Evolutionary conservation across 495 filamentous ascomycete genomes (phyloP), one percentile per base, ranked within the genome.

Genomic region (Penicillium ochrochloron): DNA sequence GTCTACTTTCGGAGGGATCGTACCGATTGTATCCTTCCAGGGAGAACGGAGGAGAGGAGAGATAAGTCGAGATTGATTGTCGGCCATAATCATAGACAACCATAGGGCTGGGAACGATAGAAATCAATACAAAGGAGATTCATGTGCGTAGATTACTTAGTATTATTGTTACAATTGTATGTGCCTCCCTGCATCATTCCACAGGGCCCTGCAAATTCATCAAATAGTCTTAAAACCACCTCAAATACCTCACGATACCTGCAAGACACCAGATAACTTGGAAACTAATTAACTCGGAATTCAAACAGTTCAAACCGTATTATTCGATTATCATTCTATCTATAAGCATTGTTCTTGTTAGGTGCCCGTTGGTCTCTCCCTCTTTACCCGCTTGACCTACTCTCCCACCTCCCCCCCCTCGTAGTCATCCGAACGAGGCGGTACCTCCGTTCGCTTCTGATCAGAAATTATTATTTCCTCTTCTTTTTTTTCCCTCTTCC

Each of bases 401-500:
- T 68, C 69, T 67, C 64, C n/a, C n/a, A n/a, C n/a, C 71, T 57
- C 54, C 57, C 35, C 44, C 48, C 60, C 25, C 15, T 56, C 53
- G 31, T 37, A 35, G 53, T 56, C 17, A 56, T 23, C 31, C 29
- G 17, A 37, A 37, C 51, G 53, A 39, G 53, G 34, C 53, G 53
- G 53, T 56, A 62, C 57, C 57, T 27, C 57, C 52, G 41, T 60
- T 60, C 61, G 60, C 48, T 62, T 62, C 29, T 66, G 55, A 42
- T 56, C 33, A 54, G 51, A 33, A 33, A 33, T 54, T 54, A 57
- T 61, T 61, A 4, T 50, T 50, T 27, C 46, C 64, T 62, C 56
- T 57, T 65, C 66, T 63, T 63, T 65, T 63, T 63, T 61, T 55
- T 62, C 61, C 69, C 61, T 57, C 66, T 39, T 25, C 21, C 69